Conservation (phyloP, 345 rosid genomes). For the Pistacia vera region DNA sequence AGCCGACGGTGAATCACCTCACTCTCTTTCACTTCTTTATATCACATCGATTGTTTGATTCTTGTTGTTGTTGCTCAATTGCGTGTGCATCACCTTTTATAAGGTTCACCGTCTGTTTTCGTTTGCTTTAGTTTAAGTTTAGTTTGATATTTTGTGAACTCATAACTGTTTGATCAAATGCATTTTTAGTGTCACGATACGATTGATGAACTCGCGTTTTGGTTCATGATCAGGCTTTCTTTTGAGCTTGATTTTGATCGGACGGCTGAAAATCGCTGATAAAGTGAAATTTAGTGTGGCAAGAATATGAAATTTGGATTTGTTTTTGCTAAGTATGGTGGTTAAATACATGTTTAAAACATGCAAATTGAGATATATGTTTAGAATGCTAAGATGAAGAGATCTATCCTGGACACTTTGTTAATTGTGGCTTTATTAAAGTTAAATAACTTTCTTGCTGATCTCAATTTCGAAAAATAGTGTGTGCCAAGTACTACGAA, state of each 20-base stretch:
- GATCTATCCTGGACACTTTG: background rate
- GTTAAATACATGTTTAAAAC: background rate
- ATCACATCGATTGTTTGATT: background rate
- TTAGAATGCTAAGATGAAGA: background rate
- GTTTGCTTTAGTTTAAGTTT: no score
- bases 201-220: background rate
- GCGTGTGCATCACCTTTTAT: no score
- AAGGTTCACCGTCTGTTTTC: no score
- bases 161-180: no score
- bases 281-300: background rate
- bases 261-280: background rate
- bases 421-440: background rate
- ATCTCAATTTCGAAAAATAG: background rate
- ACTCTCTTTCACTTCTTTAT: background rate
- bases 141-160: no score
- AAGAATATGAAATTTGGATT: background rate
- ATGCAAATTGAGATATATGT: background rate
- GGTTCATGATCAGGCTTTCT: background rate
- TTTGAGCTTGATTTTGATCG: background rate
- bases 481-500: background rate
- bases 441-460: background rate
- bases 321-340: background rate
- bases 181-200: no score
- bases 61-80: no score
- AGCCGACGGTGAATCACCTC: conserved; percentile 52